phyloP scores from a whole-genome alignment of 2,329 filamentous ascomycete genomes.

The Paecilomyces dactylethromorphus region DNA sequence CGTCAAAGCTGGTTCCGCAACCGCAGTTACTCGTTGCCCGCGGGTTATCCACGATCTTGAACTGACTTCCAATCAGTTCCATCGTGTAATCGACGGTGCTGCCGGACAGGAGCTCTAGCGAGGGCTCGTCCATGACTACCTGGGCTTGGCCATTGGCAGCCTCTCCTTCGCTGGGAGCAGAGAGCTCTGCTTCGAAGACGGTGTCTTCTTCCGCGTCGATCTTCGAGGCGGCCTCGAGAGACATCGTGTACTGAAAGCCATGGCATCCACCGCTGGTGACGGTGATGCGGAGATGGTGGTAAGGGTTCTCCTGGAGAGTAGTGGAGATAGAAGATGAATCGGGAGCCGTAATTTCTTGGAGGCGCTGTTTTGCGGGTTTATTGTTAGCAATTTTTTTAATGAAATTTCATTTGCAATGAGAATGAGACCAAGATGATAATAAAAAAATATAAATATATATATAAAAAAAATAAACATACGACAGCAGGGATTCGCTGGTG shows the following conservation, averaged over 20 bases:
- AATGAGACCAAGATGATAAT: slow-evolving; percentile 2
- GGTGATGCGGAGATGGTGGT: slow-evolving; percentile 80
- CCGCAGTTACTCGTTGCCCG: slow-evolving; percentile 89
- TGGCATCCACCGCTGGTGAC: slow-evolving; percentile 95
- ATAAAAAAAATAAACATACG: slow-evolving; percentile 32
- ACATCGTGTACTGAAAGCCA: slow-evolving; percentile 97
- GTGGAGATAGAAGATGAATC: slow-evolving; percentile 30
- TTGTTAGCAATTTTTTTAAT: slow-evolving; percentile 3
- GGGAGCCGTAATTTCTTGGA: slow-evolving; percentile 64
- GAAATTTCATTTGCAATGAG: background rate
- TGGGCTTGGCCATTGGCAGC: slow-evolving; percentile 52
- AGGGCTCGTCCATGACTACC: slow-evolving; percentile 81
- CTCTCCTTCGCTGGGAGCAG: slow-evolving; percentile 17
- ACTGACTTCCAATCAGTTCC: slow-evolving; percentile 91
- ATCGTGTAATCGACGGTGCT: slow-evolving; percentile 96
- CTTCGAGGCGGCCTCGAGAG: slow-evolving; percentile 55
- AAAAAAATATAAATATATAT: slow-evolving; percentile 3
- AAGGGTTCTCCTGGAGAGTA: slow-evolving; percentile 53
- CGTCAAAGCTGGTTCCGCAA: slow-evolving; percentile 96
- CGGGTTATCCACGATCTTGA: slow-evolving; percentile 94
- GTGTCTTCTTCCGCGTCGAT: slow-evolving; percentile 73
- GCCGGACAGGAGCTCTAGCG: slow-evolving; percentile 79
- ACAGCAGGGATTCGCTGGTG: slow-evolving; percentile 41
- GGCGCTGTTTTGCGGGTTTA: slow-evolving; percentile 42
- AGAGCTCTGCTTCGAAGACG: slow-evolving; percentile 63